Evolutionary conservation across 2,329 filamentous ascomycete genomes (phyloP).

Genomic region (Hirsutella rhossiliensis): DNA sequence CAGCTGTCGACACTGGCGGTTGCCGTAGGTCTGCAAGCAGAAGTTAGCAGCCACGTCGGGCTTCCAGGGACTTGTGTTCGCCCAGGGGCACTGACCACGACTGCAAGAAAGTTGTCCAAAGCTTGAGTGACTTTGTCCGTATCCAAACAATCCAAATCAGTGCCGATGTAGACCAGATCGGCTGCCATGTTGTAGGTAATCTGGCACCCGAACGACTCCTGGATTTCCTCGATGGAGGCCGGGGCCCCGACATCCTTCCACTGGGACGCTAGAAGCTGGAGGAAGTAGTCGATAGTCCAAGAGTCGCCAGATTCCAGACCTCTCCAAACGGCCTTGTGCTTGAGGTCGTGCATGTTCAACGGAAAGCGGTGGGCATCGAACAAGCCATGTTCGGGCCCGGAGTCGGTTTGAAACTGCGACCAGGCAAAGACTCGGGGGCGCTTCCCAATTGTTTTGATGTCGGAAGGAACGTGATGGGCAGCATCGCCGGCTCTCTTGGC

Average conservation of each 20-base stretch:
- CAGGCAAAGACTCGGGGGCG: slow-evolving; percentile 12
- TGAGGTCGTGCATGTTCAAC: slow-evolving; percentile 4
- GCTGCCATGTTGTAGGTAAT: slow-evolving; percentile 15
- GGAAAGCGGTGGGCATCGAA: slow-evolving; percentile 14
- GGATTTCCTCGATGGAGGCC: slow-evolving; percentile 3
- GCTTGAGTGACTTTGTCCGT: slow-evolving; percentile 8
- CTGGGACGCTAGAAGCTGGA: neutral
- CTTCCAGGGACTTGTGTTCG: neutral
- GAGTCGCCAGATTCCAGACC: slow-evolving; percentile 8
- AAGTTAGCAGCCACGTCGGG: neutral
- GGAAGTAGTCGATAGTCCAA: slow-evolving; percentile 1
- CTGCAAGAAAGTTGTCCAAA: slow-evolving; percentile 9
- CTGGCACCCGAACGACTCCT: slow-evolving; percentile 8
- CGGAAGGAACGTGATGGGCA: slow-evolving; percentile 2
- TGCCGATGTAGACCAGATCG: slow-evolving; percentile 16
- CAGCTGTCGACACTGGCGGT: neutral
- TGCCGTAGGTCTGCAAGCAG: neutral
- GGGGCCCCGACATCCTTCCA: neutral
- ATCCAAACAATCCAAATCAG: slow-evolving; percentile 1
- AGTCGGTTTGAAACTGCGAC: slow-evolving; percentile 4
- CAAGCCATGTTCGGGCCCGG: neutral
- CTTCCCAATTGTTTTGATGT: slow-evolving; percentile 9
- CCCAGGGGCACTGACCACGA: neutral
- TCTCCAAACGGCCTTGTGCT: slow-evolving; percentile 13
- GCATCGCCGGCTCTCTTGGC: neutral